A percentile compares a stretch with the other conserved stretches of the same genome.
Conservation (phyloP, 257 asterid genomes). For the Gentiana dahurica region DNA sequence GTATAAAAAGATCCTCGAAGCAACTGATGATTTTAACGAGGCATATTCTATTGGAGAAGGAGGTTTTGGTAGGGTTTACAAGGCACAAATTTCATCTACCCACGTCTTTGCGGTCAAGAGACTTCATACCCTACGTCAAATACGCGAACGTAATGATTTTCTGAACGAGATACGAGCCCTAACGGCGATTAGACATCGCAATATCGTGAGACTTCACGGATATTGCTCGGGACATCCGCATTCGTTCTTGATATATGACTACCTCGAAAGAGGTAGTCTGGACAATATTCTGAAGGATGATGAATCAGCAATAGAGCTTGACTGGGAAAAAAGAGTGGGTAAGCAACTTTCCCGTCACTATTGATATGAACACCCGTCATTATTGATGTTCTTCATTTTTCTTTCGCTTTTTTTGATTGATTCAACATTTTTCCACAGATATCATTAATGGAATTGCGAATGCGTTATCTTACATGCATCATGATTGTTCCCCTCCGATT, state of each 20-base stretch:
- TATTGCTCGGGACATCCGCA: slow-evolving; percentile 6
- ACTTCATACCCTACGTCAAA: neutral
- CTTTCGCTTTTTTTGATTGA: slow-evolving; percentile 24
- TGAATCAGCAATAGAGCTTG: slow-evolving; percentile 15
- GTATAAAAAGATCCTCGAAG: slow-evolving; percentile 16
- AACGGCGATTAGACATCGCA: slow-evolving; percentile 19
- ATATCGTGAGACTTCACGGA: slow-evolving; percentile 3
- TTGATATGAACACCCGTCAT: slow-evolving; percentile 20
- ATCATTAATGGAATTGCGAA: no score
- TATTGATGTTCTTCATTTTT: slow-evolving; percentile 26
- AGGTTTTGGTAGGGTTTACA: slow-evolving; percentile 23
- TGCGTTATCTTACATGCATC: no score
- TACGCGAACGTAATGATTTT: slow-evolving; percentile 5
- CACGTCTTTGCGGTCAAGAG: slow-evolving; percentile 7
- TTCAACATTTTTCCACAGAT: neutral
- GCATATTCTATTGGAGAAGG: slow-evolving; percentile 20
- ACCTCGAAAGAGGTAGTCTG: neutral
- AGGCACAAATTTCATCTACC: slow-evolving; percentile 8
- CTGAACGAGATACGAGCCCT: slow-evolving; percentile 19
- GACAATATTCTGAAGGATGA: neutral
- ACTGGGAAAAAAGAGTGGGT: slow-evolving; percentile 15
- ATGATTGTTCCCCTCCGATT: no score
- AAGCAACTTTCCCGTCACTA: neutral
- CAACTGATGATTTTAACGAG: slow-evolving; percentile 17
- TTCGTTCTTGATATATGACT: slow-evolving; percentile 9